Base-by-base conservation (phyloP, 2,329 filamentous ascomycete genomes). In the Sporothrix pallida region DNA sequence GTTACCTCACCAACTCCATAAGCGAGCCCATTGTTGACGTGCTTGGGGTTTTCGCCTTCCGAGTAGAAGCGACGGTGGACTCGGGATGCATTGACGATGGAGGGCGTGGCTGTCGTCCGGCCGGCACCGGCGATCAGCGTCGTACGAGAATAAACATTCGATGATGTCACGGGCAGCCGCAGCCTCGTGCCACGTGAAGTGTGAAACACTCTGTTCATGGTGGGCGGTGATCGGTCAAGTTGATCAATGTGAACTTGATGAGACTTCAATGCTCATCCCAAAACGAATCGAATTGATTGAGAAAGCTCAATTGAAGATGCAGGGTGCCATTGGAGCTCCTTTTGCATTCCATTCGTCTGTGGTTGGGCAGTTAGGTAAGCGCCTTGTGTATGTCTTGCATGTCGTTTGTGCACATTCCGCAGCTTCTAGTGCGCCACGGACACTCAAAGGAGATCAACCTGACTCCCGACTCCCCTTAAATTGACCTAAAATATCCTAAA, bases 111-210 rank as follows among this genome's bases (percentile, higher is more conserved):
- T n/a, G 65, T 37, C 46, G 65, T 50, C 9, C 65, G 46, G n/a
- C 23, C 10, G 65, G 23, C 15, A 13, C 7, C 50, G 65, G 23
- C 46, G 23, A 52, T 37, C 65, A n/a, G 13, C 8, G 42, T 48
- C 20, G 62, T 26, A 13, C 37, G 62, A 46, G 62, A 23, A 12
- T 12, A 15, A 54, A 20, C 67, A 50, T 58, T 26, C 15, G 67
- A 54, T 42, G 31, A 54, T 68, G 65, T 52, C 65, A 68, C 15
- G 7, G 46, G 65, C 50, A 56, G 26, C 10, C 31, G 67, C 3
- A 70, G 67, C 67, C 67, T 70, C 67, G 50, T n/a, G 9, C 67
- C 67, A 44, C 67, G 67, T 17, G 31, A 10, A 10, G 26, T 26
- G 5, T 54, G 50, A 17, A 56, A 44, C 46, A 70, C 9, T 37